Base-by-base conservation (phyloP, 2,329 filamentous ascomycete genomes). In the Colletotrichum sp. region DNA sequence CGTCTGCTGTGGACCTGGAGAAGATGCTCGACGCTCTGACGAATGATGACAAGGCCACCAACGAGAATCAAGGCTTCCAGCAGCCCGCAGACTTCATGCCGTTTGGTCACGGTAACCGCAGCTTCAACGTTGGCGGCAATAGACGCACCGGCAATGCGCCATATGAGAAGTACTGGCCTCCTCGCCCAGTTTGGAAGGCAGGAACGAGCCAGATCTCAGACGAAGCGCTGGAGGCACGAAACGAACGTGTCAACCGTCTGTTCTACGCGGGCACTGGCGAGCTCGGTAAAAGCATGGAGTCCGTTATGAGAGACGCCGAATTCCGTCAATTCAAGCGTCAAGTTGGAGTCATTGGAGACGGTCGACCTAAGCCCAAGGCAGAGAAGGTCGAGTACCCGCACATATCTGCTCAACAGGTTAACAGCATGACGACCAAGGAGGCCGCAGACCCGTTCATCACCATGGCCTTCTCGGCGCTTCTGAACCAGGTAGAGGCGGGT, bases 401-500 rank as follows among this genome's bases (percentile, higher is more conserved):
- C 39, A 80, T 88, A 16, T 79, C 78, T n/a, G 75, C 86, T n/a
- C 79, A 83, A 3, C 83, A 88, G 44, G 86, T 84, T 34, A 86
- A 85, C 75, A 72, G 71, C 8, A 85, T 85, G 77, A 80, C 85
- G 6, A 81, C 82, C 4, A 77, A 81, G 3, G 85, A 88, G 65
- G 85, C 88, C 68, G 82, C 84, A 13, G 80, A 82, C 15, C 86
- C 87, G 3, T 81, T 90, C 13, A 69, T 90, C 12, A 85, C 83
- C 65, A 84, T 89, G 84, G 81, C 83, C 5, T 84, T 86, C 72
- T 82, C 80, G 24, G 81, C 81, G 6, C 74, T 87, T 13, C n/a
- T 76, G 26, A 70, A 64, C 39, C 64, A 76, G 39, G 36, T 73
- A 28, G 75, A 77, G 39, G 73, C 34, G 68, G 70, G 63, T 13